These are phyloP conservation scores for Septoria petroselini DNA, from an alignment of 2,329 filamentous ascomycete species.

Conservation along the genomic window DNA sequence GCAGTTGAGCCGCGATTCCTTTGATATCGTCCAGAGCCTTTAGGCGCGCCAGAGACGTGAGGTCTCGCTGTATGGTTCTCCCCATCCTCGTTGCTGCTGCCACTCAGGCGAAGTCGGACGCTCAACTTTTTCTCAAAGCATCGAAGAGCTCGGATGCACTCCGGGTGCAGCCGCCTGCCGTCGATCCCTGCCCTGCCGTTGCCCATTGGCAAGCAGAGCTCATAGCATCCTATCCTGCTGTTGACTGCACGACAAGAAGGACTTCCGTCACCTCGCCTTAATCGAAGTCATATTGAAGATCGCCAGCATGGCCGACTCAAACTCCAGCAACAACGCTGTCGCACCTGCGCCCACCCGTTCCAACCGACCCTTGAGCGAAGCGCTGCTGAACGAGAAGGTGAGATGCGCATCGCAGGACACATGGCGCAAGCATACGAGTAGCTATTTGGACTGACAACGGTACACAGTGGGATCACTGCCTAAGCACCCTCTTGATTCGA, in stretches of 20 bases:
- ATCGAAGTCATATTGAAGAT: neutral
- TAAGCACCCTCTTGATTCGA: constrained; percentile 96
- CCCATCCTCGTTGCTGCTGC: constrained; percentile 15
- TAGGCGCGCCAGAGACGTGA: constrained; percentile 41
- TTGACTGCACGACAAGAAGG: neutral
- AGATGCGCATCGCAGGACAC: constrained; percentile 18
- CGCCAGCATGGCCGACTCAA: constrained; percentile 55
- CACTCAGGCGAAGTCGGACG: neutral
- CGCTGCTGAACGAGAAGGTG: constrained; percentile 99
- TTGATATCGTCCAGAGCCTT: constrained; percentile 39
- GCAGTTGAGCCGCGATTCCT: constrained; percentile 29
- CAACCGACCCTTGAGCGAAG: constrained; percentile 85
- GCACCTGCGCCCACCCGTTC: constrained; percentile 64
- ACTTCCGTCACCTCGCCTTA: neutral
- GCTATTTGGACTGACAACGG: constrained; percentile 28
- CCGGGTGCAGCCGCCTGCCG: too few species aligned
- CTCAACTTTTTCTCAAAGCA: constrained; percentile 9
- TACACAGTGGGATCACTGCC: constrained; percentile 93
- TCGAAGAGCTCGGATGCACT: neutral
- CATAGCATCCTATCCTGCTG: neutral
- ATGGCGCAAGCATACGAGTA: neutral
- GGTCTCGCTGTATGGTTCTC: constrained; percentile 14
- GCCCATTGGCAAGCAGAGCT: too few species aligned
- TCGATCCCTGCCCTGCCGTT: too few species aligned
- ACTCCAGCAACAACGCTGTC: constrained; percentile 53